These are phyloP conservation scores for Pezicula neosporulosa DNA, from an alignment of 2,329 filamentous ascomycete genomes.

Conservation along the genomic window DNA sequence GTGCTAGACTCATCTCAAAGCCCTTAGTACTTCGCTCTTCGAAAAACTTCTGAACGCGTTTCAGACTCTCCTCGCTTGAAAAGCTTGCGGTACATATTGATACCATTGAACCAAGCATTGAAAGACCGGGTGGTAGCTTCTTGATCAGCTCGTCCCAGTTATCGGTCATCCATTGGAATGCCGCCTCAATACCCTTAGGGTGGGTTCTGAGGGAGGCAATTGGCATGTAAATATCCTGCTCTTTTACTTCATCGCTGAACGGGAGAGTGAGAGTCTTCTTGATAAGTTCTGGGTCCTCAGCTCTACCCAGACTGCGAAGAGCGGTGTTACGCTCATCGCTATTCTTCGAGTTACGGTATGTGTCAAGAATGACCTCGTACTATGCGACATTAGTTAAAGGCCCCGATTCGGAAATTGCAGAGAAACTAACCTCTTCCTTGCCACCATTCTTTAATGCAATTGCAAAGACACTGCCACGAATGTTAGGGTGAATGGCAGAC, in stretches of 20 bases:
- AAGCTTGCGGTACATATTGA: constrained; percentile 80
- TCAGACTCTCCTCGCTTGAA: constrained; percentile 71
- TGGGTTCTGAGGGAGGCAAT: constrained; percentile 75
- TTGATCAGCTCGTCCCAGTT: constrained; percentile 85
- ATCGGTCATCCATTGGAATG: constrained; percentile 79
- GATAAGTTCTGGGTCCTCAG: constrained; percentile 75
- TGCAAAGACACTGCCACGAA: constrained; percentile 81
- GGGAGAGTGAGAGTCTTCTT: constrained; percentile 74
- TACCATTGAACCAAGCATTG: constrained; percentile 82
- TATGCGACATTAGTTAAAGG: constrained; percentile 27
- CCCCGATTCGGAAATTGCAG: background rate
- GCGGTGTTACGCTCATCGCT: constrained; percentile 91
- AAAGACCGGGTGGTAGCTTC: constrained; percentile 80
- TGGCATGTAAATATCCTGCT: constrained; percentile 91
- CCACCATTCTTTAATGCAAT: constrained; percentile 83
- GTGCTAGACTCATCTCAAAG: constrained; percentile 85
- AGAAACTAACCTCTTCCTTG: constrained; percentile 65
- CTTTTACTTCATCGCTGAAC: constrained; percentile 79
- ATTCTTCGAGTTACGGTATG: constrained; percentile 71
- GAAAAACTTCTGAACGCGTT: constrained; percentile 79
- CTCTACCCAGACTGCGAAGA: constrained; percentile 76
- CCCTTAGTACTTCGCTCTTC: constrained; percentile 77
- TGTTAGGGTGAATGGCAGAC: constrained; percentile 84
- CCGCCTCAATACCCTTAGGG: constrained; percentile 70
- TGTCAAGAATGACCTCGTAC: constrained; percentile 74